Evolutionary conservation across 2,329 filamentous ascomycete species (phyloP).

Genomic region (Fonsecaea multimorphosa): DNA sequence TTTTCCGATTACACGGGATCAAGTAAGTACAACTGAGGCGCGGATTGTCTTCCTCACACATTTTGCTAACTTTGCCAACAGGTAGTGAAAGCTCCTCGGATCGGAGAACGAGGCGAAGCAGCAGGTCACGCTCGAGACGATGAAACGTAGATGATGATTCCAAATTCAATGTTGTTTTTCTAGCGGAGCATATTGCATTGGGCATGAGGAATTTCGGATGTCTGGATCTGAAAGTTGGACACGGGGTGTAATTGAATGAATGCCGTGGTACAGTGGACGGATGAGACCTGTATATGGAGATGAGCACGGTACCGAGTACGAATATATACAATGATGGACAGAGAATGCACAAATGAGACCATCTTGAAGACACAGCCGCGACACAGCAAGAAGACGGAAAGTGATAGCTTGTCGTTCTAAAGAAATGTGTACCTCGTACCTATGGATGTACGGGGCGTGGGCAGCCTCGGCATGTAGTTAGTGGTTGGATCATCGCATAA

Average conservation of each 20-base stretch:
- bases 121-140: constrained; percentile 39
- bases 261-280: neutral
- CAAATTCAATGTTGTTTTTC: neutral
- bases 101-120: constrained; percentile 45
- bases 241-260: neutral
- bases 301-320: neutral
- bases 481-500: neutral
- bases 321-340: constrained; percentile 10
- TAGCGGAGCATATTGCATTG: constrained; percentile 12
- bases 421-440: neutral
- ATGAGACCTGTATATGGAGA: neutral
- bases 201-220: neutral
- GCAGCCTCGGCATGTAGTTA: neutral
- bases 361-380: neutral
- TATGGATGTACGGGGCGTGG: too few species aligned
- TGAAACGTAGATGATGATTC: constrained; percentile 8
- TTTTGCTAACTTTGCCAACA: constrained; percentile 36
- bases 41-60: constrained; percentile 39
- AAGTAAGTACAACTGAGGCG: constrained; percentile 42
- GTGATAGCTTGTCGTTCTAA: neutral
- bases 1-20: constrained; percentile 51
- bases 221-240: neutral
- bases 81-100: constrained; percentile 53
- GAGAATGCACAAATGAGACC: constrained; percentile 15
- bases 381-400: neutral